These are phyloP conservation scores for Saccharomyces uvarum DNA, from an alignment of 1,139 yeast species.

Conservation along the genomic window DNA sequence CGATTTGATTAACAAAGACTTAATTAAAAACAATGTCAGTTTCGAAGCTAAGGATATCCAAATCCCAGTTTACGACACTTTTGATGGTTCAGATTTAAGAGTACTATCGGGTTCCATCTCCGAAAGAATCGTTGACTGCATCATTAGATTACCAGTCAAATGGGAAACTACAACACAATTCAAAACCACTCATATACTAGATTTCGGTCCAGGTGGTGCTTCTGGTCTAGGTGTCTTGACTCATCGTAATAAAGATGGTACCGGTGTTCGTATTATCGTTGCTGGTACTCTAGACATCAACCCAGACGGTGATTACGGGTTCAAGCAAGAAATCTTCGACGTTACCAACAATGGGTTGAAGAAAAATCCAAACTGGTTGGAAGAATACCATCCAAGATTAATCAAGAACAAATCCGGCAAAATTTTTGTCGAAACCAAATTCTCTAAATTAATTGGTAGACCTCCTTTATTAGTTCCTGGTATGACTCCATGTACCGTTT, in stretches of 20 bases:
- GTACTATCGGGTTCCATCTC: constrained; percentile 43
- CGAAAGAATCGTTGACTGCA: constrained; percentile 66
- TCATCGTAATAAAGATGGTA: constrained; percentile 96
- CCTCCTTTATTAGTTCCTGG: constrained; percentile 98
- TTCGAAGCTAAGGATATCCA: constrained; percentile 50
- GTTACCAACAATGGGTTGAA: constrained; percentile 55
- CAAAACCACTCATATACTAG: constrained; percentile 78
- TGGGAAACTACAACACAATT: constrained; percentile 90
- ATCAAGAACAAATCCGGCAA: constrained; percentile 66
- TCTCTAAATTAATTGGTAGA: constrained; percentile 84
- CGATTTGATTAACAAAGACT: constrained; percentile 56
- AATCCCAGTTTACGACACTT: constrained; percentile 90
- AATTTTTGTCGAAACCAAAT: constrained; percentile 83
- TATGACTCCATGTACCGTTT: constrained; percentile 97
- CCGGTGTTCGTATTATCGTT: constrained; percentile 88
- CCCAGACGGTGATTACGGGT: constrained; percentile 72
- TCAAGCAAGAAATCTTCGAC: constrained; percentile 90
- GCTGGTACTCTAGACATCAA: constrained; percentile 83
- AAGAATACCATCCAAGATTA: constrained; percentile 79
- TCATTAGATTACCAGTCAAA: constrained; percentile 81
- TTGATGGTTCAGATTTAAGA: constrained; percentile 74
- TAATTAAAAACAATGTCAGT: constrained; percentile 48
- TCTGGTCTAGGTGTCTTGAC: constrained; percentile 95
- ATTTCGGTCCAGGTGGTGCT: constrained; percentile 98
- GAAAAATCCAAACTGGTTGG: constrained; percentile 86